These are phyloP conservation scores for Mycena epipterygia DNA, from an alignment of 768 basidiomycete species.

Conservation along the genomic window DNA sequence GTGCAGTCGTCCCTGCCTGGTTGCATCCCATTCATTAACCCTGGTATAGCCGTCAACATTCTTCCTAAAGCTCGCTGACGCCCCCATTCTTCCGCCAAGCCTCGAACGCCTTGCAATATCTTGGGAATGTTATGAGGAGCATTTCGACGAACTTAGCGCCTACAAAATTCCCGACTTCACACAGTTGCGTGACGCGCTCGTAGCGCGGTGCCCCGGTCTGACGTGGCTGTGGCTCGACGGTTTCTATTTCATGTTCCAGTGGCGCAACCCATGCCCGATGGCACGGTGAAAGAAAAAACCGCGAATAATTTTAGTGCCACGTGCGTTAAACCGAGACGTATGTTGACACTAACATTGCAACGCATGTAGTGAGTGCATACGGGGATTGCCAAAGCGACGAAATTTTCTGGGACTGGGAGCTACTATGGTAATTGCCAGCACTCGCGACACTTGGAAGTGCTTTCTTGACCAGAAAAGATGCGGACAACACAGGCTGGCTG, in stretches of 20 bases:
- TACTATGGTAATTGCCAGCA: no score
- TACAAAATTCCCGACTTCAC: neutral
- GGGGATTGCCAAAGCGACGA: no score
- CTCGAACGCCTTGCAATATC: neutral
- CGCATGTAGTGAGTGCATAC: no score
- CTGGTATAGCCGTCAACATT: neutral
- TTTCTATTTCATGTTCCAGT: neutral
- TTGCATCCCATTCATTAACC: neutral
- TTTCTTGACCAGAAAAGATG: no score
- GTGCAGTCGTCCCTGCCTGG: neutral
- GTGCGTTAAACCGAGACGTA: no score
- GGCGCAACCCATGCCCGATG: neutral
- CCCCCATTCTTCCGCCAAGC: neutral
- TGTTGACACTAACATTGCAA: no score
- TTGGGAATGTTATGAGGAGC: neutral
- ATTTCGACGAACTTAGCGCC: neutral
- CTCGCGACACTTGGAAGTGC: no score
- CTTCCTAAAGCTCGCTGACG: neutral
- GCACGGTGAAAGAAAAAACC: neutral
- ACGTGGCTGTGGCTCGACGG: constrained; percentile 1
- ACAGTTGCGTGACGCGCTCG: constrained; percentile 8
- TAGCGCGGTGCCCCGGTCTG: constrained; percentile 4
- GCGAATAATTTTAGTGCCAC: no score
- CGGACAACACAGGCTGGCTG: no score
- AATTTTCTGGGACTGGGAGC: no score